A percentile compares a stretch with the other conserved stretches of the same genome.
phyloP scores from a whole-genome alignment of 2,329 filamentous ascomycete species.

The Neopestalotiopsis rosae region DNA sequence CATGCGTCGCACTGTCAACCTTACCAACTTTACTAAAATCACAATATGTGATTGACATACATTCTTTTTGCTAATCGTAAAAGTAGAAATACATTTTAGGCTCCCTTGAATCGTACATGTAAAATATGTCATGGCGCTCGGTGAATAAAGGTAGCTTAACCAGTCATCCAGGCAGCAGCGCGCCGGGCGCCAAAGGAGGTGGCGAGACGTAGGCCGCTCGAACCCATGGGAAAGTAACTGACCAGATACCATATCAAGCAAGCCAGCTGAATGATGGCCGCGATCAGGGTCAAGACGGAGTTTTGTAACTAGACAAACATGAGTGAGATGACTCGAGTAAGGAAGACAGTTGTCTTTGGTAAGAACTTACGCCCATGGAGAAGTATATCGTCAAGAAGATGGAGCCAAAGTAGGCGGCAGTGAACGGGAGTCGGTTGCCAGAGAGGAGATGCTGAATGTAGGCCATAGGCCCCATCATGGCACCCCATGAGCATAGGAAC shows the following conservation, averaged over 20 bases:
- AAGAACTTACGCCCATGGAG: constrained; percentile 81
- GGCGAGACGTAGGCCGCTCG: constrained; percentile 83
- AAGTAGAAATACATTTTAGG: constrained; percentile 1
- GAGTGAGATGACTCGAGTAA: constrained; percentile 22
- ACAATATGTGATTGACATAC: not conserved
- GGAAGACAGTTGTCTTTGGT: not conserved
- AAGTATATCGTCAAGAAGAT: constrained; percentile 91
- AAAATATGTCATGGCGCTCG: not conserved
- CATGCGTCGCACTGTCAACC: not conserved
- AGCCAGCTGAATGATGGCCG: constrained; percentile 81
- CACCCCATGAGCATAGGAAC: constrained; percentile 91
- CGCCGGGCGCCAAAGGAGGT: constrained; percentile 85
- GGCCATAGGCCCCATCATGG: constrained; percentile 87
- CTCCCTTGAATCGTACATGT: not conserved
- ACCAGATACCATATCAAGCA: constrained; percentile 91
- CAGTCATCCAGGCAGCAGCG: constrained; percentile 86
- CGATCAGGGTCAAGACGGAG: constrained; percentile 83
- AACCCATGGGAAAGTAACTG: constrained; percentile 98
- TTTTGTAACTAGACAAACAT: constrained; percentile 70
- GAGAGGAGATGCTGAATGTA: constrained; percentile 88
- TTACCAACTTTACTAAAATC: not conserved
- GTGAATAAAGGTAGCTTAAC: constrained; percentile 49
- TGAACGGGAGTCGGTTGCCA: constrained; percentile 85
- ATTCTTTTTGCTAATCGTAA: not conserved
- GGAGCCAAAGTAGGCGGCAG: constrained; percentile 91